A percentile compares a stretch with the other conserved stretches of the same genome.
Evolutionary conservation across 441 rosid species (phyloP).

Genomic region (Erodium trifolium): DNA sequence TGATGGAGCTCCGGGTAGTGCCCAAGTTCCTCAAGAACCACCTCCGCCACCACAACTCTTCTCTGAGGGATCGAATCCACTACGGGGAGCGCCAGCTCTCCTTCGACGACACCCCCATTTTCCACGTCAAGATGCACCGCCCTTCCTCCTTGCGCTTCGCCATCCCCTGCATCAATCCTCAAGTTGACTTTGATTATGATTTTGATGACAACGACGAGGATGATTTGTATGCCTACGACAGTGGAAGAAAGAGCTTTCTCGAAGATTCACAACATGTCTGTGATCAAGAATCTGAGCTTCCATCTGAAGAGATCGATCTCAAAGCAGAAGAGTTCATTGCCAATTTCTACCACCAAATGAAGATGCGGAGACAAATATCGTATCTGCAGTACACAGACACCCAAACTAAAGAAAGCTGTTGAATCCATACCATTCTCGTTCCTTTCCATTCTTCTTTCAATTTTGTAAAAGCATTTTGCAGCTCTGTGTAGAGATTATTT

Average conservation of each 20-base stretch:
- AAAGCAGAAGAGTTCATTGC: conserved; percentile 86
- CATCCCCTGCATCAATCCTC: conserved; percentile 62
- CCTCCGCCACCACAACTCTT: not conserved
- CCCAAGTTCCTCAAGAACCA: conserved; percentile 24
- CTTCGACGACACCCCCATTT: conserved; percentile 66
- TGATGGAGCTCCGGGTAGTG: conserved; percentile 14
- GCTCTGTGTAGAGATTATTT: not conserved
- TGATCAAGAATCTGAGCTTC: conserved; percentile 19
- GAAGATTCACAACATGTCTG: conserved; percentile 15
- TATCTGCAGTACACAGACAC: conserved; percentile 40
- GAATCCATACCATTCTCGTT: not conserved
- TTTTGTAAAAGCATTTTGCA: not conserved
- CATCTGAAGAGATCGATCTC: conserved; percentile 36
- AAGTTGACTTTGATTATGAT: conserved; percentile 48
- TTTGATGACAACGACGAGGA: conserved; percentile 23
- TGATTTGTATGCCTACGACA: conserved; percentile 21
- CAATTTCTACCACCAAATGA: conserved; percentile 56
- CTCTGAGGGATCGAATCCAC: conserved; percentile 16
- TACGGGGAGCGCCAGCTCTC: conserved; percentile 65
- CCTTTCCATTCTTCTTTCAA: not conserved
- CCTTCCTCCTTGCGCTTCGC: conserved; percentile 64
- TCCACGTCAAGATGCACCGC: conserved; percentile 31
- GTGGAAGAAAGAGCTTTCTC: conserved; percentile 24
- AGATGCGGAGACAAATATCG: conserved; percentile 70
- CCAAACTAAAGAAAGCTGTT: conserved; percentile 15